These are phyloP conservation scores for Candida gigantensis DNA, from an alignment of 1,139 yeast genomes.

Conservation along the genomic window DNA sequence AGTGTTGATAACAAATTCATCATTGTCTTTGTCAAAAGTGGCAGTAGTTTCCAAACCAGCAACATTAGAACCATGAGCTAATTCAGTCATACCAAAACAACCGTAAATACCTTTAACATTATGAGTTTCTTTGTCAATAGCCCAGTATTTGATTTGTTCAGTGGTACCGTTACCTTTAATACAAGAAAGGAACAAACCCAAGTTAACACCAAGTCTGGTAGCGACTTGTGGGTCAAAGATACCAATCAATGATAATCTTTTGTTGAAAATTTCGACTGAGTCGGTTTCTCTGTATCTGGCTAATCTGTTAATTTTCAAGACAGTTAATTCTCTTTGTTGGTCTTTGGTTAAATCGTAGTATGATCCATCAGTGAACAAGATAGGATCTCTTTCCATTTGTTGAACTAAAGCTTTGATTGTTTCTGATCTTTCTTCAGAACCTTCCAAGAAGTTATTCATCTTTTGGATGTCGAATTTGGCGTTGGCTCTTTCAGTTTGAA, in stretches of 20 bases:
- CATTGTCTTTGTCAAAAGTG: conserved; percentile 40
- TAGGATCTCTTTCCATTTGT: conserved; percentile 48
- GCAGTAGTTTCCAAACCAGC: conserved; percentile 51
- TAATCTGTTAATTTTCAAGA: conserved; percentile 37
- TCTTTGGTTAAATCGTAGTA: conserved; percentile 41
- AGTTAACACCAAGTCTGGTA: conserved; percentile 57
- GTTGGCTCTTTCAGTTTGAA: conserved; percentile 36
- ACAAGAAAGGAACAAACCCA: conserved; percentile 70
- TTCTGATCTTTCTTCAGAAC: conserved; percentile 34
- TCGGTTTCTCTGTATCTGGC: conserved; percentile 42
- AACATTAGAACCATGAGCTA: conserved; percentile 52
- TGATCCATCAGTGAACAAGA: conserved; percentile 33
- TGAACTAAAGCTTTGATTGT: conserved; percentile 29
- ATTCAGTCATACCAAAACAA: conserved; percentile 52
- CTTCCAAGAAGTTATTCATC: conserved; percentile 47
- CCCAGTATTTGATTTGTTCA: conserved; percentile 45
- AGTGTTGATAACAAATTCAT: conserved; percentile 47
- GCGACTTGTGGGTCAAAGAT: conserved; percentile 62
- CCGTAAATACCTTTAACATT: conserved; percentile 43
- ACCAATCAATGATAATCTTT: conserved; percentile 55
- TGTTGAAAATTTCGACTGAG: conserved; percentile 35
- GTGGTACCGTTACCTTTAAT: conserved; percentile 71
- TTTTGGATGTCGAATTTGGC: conserved; percentile 31
- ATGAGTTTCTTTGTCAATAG: conserved; percentile 37
- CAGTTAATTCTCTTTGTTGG: conserved; percentile 40